A percentile compares a stretch with the other conserved stretches of the same genome.
These are phyloP conservation scores for Pestalotiopsis sp. DNA, from an alignment of 2,329 filamentous ascomycete species.

Conservation along the genomic window DNA sequence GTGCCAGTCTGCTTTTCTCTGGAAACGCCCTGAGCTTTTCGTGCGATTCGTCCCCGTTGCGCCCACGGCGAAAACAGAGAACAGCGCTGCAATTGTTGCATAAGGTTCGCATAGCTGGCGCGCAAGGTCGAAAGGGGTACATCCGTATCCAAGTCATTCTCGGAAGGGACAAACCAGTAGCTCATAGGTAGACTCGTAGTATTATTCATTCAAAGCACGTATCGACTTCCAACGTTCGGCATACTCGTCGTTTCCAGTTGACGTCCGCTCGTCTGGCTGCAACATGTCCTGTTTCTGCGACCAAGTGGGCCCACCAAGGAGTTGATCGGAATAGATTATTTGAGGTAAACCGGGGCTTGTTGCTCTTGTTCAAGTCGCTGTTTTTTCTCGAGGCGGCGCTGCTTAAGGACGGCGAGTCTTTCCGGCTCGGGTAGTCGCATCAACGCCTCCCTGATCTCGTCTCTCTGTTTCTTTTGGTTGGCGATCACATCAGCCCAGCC, in stretches of 20 bases:
- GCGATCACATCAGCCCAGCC: slow-evolving; percentile 15
- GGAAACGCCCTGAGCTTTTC: neutral
- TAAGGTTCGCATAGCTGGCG: neutral
- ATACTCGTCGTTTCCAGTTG: too few species aligned
- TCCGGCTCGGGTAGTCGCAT: neutral
- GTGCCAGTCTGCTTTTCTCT: neutral
- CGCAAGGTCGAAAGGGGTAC: neutral
- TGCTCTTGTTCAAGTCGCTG: neutral
- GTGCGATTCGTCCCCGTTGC: neutral
- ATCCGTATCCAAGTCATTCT: neutral
- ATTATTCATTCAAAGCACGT: too few species aligned
- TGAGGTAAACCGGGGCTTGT: neutral
- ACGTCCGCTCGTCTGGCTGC: neutral
- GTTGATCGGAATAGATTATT: neutral
- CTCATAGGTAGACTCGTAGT: too few species aligned
- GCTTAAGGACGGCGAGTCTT: neutral
- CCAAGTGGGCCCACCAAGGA: neutral
- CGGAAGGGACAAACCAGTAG: too few species aligned
- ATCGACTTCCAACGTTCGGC: too few species aligned
- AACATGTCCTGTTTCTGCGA: neutral
- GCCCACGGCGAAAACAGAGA: neutral
- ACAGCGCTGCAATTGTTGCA: neutral
- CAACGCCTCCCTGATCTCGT: neutral
- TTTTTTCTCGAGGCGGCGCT: neutral
- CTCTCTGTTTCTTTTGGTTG: neutral